Conservation (phyloP, 352 stramenopile species). For the Phytophthora sansomeana region DNA sequence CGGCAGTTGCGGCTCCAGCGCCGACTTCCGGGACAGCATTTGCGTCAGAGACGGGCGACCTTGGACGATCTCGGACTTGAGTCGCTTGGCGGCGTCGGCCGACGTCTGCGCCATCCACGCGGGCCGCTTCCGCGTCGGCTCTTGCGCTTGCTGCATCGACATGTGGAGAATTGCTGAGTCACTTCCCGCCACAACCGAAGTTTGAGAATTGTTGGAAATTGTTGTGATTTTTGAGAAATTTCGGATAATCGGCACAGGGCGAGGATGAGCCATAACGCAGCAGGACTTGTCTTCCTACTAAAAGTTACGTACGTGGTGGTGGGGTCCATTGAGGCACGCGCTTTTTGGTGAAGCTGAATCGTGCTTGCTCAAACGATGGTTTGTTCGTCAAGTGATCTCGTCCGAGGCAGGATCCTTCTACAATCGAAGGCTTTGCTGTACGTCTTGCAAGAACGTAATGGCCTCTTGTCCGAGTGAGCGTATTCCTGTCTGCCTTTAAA, state of each 20-base stretch:
- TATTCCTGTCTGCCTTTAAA: too few relatives aligned
- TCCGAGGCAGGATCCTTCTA: not conserved
- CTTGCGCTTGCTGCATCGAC: constrained; percentile 25
- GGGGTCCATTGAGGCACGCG: not conserved
- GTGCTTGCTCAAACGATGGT: not conserved
- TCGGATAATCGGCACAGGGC: not conserved
- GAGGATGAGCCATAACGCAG: too few relatives aligned
- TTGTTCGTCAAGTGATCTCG: not conserved
- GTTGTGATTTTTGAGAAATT: not conserved
- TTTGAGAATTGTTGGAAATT: not conserved
- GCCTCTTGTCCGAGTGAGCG: too few relatives aligned
- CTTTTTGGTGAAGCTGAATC: not conserved
- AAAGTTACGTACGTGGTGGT: too few relatives aligned
- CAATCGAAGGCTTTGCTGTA: not conserved
- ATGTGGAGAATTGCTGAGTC: constrained; percentile 14
- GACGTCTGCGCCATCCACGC: constrained; percentile 4
- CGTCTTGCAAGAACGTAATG: not conserved
- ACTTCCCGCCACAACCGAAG: not conserved
- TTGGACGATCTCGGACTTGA: constrained; percentile 12
- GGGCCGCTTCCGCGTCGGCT: constrained; percentile 31
- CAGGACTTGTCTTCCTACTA: not conserved
- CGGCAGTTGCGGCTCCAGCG: constrained; percentile 20
- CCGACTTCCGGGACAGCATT: constrained; percentile 31
- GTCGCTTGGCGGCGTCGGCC: constrained; percentile 17
- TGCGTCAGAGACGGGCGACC: constrained; percentile 29